Base-by-base conservation (phyloP, 2,329 filamentous ascomycete genomes). In the Sphaerulina vaccinii region DNA sequence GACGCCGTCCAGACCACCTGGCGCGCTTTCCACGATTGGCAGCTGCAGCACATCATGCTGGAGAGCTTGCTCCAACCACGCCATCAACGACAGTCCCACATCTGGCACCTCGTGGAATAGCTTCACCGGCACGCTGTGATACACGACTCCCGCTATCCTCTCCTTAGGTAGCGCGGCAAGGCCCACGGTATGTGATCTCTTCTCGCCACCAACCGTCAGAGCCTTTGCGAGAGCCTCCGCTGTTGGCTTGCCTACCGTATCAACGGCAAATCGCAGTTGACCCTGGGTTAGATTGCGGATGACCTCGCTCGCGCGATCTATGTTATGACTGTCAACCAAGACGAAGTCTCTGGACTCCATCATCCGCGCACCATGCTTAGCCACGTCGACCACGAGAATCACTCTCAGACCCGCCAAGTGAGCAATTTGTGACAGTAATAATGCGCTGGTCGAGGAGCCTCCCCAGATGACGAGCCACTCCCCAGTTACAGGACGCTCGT, bases 71-170 rank as follows among this genome's bases (percentile, higher is more conserved):
- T 59, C 57, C 9, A 59, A 38, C 57, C 57, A 59, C 2, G 32
- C 41, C 52, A 51, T 59, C 38, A 59, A 27, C 4, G 52, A 44
- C 22, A 38, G 23, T 1, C 57, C 57, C 9, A 59, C 45, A 18
- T 41, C 40, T 3, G 51, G 57, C 2, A 59, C 57, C 49, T 84
- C 81, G 61, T 90, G 86, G 60, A 87, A 89, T 2, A 88, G 62
- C 66, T 90, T 90, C 47, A 90, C 86, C 0, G 86, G 86, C 0
- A 89, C 83, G 0, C 74, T 80, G 58, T 88, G 85, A 51, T 82
- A 77, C 6, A 73, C 66, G 0, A 81, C 70, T 0, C 74, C 74
- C 0, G 72, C 68, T 0, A 69, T 65, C 2, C 68, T 65, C 2
- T 71, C 72, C 60, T 86, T 87, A 0, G 86, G 86, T 1, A 88